A percentile compares a stretch with the other conserved stretches of the same genome.
Conservation (phyloP, 176 grass and related monocot genomes). For the Eleusine coracana region DNA sequence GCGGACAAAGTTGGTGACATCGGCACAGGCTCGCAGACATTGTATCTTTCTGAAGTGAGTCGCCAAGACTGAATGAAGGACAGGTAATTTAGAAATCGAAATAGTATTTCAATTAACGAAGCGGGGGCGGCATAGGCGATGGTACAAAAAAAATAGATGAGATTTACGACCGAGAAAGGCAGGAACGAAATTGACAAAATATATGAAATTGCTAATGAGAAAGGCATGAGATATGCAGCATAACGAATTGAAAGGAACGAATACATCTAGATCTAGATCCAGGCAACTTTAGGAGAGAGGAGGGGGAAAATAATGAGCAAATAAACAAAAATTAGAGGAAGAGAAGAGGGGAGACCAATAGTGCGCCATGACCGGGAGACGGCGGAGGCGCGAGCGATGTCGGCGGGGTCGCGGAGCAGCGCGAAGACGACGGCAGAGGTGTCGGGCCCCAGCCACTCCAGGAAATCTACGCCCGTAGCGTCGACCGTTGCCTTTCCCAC, state of each 20-base stretch:
- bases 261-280: neutral
- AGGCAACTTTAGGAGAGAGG: neutral
- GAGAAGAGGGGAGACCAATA: conserved; percentile 38
- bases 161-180: neutral
- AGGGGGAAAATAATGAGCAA: neutral
- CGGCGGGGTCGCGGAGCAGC: conserved; percentile 48
- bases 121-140: neutral
- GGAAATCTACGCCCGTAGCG: conserved; percentile 35
- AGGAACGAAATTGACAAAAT: neutral
- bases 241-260: neutral
- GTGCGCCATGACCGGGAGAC: conserved; percentile 69
- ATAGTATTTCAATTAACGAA: neutral
- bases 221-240: neutral
- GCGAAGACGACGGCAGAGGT: conserved; percentile 49
- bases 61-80: conserved; percentile 37
- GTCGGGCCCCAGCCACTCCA: conserved; percentile 54
- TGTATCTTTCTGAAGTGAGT: conserved; percentile 61
- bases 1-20: conserved; percentile 45
- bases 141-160: neutral
- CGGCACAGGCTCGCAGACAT: conserved; percentile 45
- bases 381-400: conserved; percentile 56
- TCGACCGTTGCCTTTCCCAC: neutral
- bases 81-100: neutral
- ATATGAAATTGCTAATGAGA: neutral
- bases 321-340: neutral